Percentiles rank a stretch among this genome's conserved stretches.
Conservation (phyloP, 2,329 filamentous ascomycete genomes). For the Grosmannia huntii region DNA sequence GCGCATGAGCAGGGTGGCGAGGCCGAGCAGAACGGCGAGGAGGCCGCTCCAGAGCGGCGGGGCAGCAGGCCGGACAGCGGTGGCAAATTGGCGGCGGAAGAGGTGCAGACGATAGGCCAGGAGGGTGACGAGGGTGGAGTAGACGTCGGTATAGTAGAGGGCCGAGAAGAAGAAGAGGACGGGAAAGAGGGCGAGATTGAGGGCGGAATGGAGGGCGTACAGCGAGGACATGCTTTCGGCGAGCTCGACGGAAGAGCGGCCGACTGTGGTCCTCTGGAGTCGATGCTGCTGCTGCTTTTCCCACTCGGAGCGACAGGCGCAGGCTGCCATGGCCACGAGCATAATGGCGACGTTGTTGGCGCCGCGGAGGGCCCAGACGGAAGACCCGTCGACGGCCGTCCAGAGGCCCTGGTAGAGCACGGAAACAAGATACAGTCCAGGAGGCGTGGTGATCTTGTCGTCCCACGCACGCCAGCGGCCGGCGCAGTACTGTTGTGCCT, state of each 20-base stretch:
- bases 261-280: not conserved
- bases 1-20: constrained; percentile 60
- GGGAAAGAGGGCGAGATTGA: constrained; percentile 79
- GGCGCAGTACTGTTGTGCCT: constrained; percentile 76
- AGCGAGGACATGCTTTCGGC: constrained; percentile 21
- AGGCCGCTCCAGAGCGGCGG: constrained; percentile 28
- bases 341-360: constrained; percentile 34
- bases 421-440: constrained; percentile 50
- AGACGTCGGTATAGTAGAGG: constrained; percentile 87
- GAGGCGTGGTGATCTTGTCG: constrained; percentile 92
- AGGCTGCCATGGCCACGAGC: constrained; percentile 30
- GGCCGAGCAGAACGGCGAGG: constrained; percentile 39
- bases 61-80: not conserved
- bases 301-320: constrained; percentile 39
- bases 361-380: constrained; percentile 29
- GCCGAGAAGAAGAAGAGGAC: constrained; percentile 92
- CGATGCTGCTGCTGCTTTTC: constrained; percentile 21
- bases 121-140: constrained; percentile 66
- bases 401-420: constrained; percentile 6
- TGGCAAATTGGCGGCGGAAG: constrained; percentile 17
- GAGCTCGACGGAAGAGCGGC: not conserved
- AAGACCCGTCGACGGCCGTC: constrained; percentile 8
- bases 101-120: constrained; percentile 50
- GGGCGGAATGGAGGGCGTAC: constrained; percentile 45
- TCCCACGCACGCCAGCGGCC: constrained; percentile 73